Conservation (phyloP, 495 filamentous ascomycete genomes). For the Neurospora sp. region DNA sequence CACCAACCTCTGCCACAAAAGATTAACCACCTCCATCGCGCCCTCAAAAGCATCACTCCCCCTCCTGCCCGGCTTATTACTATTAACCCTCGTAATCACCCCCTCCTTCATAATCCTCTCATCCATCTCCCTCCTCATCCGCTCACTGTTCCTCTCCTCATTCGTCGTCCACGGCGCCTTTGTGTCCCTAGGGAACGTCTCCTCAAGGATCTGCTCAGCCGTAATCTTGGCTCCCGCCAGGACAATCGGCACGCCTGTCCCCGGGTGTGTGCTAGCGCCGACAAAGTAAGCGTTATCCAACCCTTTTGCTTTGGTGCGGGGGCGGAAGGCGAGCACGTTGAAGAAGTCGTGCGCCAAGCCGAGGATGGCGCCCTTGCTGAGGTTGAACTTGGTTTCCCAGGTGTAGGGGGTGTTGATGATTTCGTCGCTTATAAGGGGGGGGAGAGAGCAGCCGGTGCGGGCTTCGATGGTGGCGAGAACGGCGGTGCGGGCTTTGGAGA, state of each 20-base stretch:
- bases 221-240: constrained; percentile 55
- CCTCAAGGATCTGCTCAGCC: constrained; percentile 43
- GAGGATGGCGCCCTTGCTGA: constrained; percentile 59
- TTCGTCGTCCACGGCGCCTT: neutral
- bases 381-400: constrained; percentile 57
- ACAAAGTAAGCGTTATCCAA: constrained; percentile 52
- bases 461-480: constrained; percentile 45
- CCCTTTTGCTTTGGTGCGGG: constrained; percentile 40
- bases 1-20: neutral
- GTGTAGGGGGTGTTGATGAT: constrained; percentile 48
- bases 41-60: neutral
- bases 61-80: neutral
- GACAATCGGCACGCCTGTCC: constrained; percentile 61
- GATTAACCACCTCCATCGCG: neutral
- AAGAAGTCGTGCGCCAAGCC: constrained; percentile 59
- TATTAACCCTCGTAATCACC: neutral
- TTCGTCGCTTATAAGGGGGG: constrained; percentile 43
- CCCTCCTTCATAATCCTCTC: neutral
- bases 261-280: constrained; percentile 61
- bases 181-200: constrained; percentile 33
- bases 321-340: constrained; percentile 59
- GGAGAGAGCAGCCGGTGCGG: constrained; percentile 40
- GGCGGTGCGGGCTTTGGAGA: constrained; percentile 38
- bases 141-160: neutral
- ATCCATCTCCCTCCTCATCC: neutral